Evolutionary conservation across 176 grass and related monocot species (phyloP).

Genomic region (Metroxylon sagu): DNA sequence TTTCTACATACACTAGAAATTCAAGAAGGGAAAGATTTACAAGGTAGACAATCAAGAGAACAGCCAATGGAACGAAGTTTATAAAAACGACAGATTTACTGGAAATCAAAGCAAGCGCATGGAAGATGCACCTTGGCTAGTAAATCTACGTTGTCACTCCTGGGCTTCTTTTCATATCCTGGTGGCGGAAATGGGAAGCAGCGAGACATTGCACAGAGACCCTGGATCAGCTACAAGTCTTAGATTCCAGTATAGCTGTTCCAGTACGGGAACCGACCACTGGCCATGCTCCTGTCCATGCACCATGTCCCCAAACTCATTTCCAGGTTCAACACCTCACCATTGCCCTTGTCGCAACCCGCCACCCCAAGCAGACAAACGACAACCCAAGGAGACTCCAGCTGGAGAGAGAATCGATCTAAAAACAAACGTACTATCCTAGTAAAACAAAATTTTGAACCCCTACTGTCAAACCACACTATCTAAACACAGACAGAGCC

Average conservation of each 20-base stretch:
- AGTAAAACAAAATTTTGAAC: no score
- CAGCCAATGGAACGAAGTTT: no score
- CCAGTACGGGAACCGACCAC: neutral
- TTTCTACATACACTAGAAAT: no score
- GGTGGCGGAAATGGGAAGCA: constrained; percentile 41
- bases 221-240: neutral
- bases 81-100: no score
- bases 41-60: no score
- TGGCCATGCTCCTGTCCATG: constrained; percentile 7
- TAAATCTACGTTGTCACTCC: constrained; percentile 24
- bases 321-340: constrained; percentile 1
- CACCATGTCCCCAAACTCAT: constrained; percentile 27
- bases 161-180: constrained; percentile 27
- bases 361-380: neutral
- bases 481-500: no score
- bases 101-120: neutral
- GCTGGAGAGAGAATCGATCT: no score
- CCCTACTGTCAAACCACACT: no score
- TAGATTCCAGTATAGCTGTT: constrained; percentile 1
- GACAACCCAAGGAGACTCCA: neutral
- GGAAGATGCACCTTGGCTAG: constrained; percentile 31
- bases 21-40: no score
- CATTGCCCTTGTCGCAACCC: constrained; percentile 2
- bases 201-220: constrained; percentile 32
- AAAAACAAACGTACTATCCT: no score